phyloP scores from a whole-genome alignment of 148 eudicot species.

The Rheum nobile region DNA sequence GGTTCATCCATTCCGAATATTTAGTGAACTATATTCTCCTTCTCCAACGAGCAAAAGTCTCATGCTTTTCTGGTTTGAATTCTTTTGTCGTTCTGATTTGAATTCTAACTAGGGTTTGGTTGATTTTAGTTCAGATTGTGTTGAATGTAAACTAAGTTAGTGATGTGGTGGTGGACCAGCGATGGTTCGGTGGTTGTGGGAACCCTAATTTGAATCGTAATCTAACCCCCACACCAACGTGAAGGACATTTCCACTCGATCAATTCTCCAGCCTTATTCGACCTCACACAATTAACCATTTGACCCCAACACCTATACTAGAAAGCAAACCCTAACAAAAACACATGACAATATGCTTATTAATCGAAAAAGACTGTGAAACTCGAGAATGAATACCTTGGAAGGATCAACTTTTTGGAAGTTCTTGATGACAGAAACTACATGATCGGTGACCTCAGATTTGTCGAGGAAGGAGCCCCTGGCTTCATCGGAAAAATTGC shows the following conservation, averaged over 20 bases:
- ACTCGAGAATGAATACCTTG: slow-evolving; percentile 33
- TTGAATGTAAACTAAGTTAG: neutral
- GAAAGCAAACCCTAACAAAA: neutral
- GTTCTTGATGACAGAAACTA: slow-evolving; percentile 58
- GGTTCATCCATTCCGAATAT: too few relatives aligned
- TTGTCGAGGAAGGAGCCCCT: slow-evolving; percentile 89
- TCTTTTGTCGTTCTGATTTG: too few relatives aligned
- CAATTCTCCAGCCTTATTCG: too few relatives aligned
- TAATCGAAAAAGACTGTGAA: neutral
- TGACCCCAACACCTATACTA: neutral
- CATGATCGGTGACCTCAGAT: slow-evolving; percentile 86
- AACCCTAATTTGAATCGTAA: neutral
- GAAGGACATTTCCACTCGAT: neutral
- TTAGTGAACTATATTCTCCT: too few relatives aligned
- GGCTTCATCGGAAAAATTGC: slow-evolving; percentile 57
- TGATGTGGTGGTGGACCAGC: too few relatives aligned
- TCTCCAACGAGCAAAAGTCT: too few relatives aligned
- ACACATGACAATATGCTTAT: neutral
- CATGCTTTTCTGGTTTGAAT: too few relatives aligned
- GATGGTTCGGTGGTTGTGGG: too few relatives aligned
- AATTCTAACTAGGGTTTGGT: too few relatives aligned
- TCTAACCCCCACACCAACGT: neutral
- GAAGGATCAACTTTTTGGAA: slow-evolving; percentile 91
- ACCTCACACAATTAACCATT: too few relatives aligned
- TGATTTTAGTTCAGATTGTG: too few relatives aligned